Evolutionary conservation across 1,284 basidiomycete species (phyloP).

Genomic region (Boletus semigastroideus): DNA sequence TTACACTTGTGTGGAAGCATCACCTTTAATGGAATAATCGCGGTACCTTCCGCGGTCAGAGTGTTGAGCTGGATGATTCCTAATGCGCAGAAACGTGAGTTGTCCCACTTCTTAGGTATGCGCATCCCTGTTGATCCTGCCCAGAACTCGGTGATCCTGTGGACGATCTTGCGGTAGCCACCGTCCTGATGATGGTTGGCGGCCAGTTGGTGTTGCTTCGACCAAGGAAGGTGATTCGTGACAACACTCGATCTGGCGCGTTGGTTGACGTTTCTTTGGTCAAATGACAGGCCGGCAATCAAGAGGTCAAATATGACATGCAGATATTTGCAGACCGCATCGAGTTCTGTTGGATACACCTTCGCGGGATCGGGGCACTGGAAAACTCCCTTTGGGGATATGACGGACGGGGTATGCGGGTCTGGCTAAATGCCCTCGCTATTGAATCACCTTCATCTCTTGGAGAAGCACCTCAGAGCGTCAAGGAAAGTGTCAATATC

Average conservation of each 20-base stretch:
- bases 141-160: slow-evolving; percentile 91
- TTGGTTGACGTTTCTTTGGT: slow-evolving; percentile 3
- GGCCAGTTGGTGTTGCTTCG: slow-evolving; percentile 88
- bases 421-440: slow-evolving; percentile 95
- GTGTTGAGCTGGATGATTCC: slow-evolving; percentile 98
- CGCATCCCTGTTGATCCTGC: slow-evolving; percentile 12
- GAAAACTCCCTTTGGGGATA: slow-evolving; percentile 99
- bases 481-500: slow-evolving; percentile 92
- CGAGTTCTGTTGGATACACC: slow-evolving; percentile 98
- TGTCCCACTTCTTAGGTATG: background rate
- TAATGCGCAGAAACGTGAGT: slow-evolving; percentile 84
- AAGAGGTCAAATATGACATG: slow-evolving; percentile 97
- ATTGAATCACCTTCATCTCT: slow-evolving; percentile 62
- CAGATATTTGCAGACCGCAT: slow-evolving; percentile 95
- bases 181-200: slow-evolving; percentile 94
- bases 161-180: slow-evolving; percentile 92
- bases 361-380: slow-evolving; percentile 87
- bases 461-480: slow-evolving; percentile 55
- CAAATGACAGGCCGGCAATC: slow-evolving; percentile 62
- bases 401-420: slow-evolving; percentile 84
- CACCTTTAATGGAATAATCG: slow-evolving; percentile 90
- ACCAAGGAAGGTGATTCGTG: slow-evolving; percentile 65
- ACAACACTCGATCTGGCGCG: background rate
- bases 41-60: slow-evolving; percentile 81
- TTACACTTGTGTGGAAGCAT: slow-evolving; percentile 94